Evolutionary conservation across 2,329 filamentous ascomycete genomes (phyloP).

Genomic region (Neonectria magnoliae): DNA sequence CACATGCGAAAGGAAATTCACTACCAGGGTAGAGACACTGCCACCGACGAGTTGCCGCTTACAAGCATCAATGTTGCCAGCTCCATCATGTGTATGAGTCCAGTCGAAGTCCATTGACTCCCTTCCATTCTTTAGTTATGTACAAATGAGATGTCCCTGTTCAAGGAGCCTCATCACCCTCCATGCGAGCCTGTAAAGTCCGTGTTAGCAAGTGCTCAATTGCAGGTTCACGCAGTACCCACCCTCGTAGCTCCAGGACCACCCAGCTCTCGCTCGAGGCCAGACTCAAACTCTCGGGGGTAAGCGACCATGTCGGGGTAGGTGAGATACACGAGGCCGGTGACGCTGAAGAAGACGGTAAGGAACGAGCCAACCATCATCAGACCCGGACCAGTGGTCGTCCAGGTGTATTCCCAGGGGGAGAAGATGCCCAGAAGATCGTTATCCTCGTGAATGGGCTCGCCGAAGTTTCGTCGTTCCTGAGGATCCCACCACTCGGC

Average conservation of each 20-base stretch:
- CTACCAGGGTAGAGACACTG: not conserved
- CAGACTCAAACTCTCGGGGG: conserved; percentile 77
- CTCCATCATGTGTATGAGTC: conserved; percentile 8
- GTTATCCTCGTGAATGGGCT: conserved; percentile 96
- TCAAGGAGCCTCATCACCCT: conserved; percentile 65
- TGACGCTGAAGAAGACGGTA: conserved; percentile 68
- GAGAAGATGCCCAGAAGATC: conserved; percentile 92
- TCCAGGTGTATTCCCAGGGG: conserved; percentile 88
- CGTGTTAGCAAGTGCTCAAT: conserved; percentile 29
- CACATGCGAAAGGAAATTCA: not conserved
- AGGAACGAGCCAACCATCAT: conserved; percentile 76
- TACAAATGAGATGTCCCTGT: conserved; percentile 46
- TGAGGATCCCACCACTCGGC: conserved; percentile 98
- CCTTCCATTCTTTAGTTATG: conserved; percentile 45
- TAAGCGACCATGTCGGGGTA: conserved; percentile 78
- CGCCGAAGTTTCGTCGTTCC: conserved; percentile 95
- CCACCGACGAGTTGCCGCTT: not conserved
- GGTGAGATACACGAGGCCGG: conserved; percentile 72
- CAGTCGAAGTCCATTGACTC: conserved; percentile 31
- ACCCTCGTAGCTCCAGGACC: conserved; percentile 74
- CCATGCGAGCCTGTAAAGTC: conserved; percentile 60
- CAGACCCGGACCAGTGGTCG: conserved; percentile 74
- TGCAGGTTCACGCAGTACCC: conserved; percentile 49
- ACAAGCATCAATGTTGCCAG: conserved; percentile 7
- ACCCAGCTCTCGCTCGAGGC: conserved; percentile 79